These are phyloP conservation scores for Cynara cardunculus DNA, from an alignment of 129 eudicot genomes.

Conservation along the genomic window DNA sequence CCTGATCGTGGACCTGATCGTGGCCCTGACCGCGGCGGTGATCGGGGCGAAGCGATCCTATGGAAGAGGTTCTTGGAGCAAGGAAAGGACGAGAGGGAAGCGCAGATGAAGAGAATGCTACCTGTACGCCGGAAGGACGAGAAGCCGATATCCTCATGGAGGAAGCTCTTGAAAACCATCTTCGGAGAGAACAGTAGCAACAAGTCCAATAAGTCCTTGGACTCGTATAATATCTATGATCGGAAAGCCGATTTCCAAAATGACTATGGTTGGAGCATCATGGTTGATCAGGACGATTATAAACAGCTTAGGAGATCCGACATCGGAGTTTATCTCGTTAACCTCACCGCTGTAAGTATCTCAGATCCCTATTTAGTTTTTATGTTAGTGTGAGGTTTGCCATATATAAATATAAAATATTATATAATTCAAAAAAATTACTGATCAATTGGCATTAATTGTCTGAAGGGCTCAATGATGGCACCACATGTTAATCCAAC, in stretches of 20 bases:
- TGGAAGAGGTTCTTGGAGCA: constrained; percentile 52
- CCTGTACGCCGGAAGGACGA: constrained; percentile 10
- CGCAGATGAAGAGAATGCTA: constrained; percentile 41
- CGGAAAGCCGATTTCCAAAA: constrained; percentile 56
- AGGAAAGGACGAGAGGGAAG: constrained; percentile 29
- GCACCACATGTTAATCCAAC: constrained; percentile 88
- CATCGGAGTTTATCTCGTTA: constrained; percentile 62
- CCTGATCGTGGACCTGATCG: neutral
- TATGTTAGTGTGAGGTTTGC: neutral
- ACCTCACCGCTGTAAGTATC: constrained; percentile 64
- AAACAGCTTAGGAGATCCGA: constrained; percentile 50
- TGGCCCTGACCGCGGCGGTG: neutral
- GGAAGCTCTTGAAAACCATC: constrained; percentile 29
- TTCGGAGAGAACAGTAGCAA: constrained; percentile 16
- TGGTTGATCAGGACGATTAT: constrained; percentile 48
- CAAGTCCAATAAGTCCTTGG: constrained; percentile 14
- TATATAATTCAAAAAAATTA: neutral
- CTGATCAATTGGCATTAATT: neutral
- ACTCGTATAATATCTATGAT: constrained; percentile 59
- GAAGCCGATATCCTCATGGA: constrained; percentile 40
- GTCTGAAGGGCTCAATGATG: constrained; percentile 82
- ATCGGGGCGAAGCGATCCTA: constrained; percentile 35
- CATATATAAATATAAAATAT: too few species aligned
- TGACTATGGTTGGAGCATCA: constrained; percentile 71
- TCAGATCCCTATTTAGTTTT: neutral